Evolutionary conservation across 176 grass and related monocot genomes (phyloP).

Genomic region (Carex pumila): DNA sequence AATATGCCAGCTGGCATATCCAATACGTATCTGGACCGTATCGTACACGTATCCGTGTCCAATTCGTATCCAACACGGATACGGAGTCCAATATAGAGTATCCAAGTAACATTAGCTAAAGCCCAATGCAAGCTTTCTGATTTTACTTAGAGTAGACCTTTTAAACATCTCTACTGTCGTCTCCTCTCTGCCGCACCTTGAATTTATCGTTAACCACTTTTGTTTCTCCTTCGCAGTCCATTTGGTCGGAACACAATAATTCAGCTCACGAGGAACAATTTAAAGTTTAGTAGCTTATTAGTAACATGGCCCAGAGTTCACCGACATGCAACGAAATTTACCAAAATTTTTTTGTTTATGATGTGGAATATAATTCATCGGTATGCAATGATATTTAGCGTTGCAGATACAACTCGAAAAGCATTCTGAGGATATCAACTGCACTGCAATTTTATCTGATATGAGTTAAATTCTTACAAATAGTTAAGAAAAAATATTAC

Average conservation of each 20-base stretch:
- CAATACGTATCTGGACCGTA: no score
- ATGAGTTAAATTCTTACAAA: slow-evolving; percentile 18
- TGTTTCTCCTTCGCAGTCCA: not conserved
- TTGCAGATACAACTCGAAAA: not conserved
- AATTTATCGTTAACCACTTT: not conserved
- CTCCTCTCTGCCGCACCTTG: not conserved
- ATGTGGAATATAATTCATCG: not conserved
- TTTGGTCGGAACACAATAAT: not conserved
- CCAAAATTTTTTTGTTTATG: not conserved
- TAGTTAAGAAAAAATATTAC: not conserved
- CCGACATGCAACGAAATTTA: not conserved
- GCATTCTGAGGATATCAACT: not conserved
- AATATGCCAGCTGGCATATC: no score
- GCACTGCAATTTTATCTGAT: slow-evolving; percentile 1
- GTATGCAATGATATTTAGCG: not conserved
- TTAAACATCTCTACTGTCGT: not conserved
- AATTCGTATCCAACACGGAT: no score
- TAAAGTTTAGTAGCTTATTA: not conserved
- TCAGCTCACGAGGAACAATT: not conserved
- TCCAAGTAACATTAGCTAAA: no score
- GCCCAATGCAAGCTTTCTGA: not conserved
- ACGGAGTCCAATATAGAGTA: no score
- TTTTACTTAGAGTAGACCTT: not conserved
- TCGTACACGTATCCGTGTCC: no score
- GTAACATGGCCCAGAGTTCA: not conserved